Conservation (phyloP, 768 basidiomycete species). For the Serendipita sp. region DNA sequence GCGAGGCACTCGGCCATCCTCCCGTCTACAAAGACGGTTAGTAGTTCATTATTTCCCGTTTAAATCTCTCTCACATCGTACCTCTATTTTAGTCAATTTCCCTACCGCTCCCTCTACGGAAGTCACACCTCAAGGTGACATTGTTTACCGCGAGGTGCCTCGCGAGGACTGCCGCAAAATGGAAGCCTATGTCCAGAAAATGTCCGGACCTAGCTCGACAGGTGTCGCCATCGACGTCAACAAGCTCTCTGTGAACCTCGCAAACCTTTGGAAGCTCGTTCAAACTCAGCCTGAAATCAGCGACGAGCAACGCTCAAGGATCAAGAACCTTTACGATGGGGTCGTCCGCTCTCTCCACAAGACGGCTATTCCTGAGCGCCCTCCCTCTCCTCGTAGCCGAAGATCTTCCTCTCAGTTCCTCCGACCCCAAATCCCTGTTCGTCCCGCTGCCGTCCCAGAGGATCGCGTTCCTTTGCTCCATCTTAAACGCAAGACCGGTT, state of each 20-base stretch:
- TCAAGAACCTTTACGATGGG: conserved; percentile 89
- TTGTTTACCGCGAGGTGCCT: conserved; percentile 86
- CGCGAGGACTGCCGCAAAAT: conserved; percentile 94
- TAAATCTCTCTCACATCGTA: background rate
- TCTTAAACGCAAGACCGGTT: conserved; percentile 90
- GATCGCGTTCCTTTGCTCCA: conserved; percentile 91
- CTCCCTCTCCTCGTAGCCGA: conserved; percentile 40
- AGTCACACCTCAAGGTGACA: conserved; percentile 84
- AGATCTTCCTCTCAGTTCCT: conserved; percentile 96
- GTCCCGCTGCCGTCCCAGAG: conserved; percentile 52
- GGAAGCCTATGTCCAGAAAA: conserved; percentile 94
- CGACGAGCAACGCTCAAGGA: conserved; percentile 88
- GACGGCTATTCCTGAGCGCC: conserved; percentile 43
- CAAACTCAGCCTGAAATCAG: conserved; percentile 95
- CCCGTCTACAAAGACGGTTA: conserved; percentile 90
- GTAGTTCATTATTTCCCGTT: conserved; percentile 15
- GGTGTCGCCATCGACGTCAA: conserved; percentile 77
- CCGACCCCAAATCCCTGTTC: conserved; percentile 63
- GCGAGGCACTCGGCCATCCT: conserved; percentile 64
- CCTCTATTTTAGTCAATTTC: conserved; percentile 53
- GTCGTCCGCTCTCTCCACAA: conserved; percentile 87
- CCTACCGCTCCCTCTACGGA: conserved; percentile 94
- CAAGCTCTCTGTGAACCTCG: conserved; percentile 93
- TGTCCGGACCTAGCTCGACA: conserved; percentile 88
- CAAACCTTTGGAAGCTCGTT: conserved; percentile 94